phyloP scores from a whole-genome alignment of 2,329 filamentous ascomycete genomes.

The Sclerotinia borealis region DNA sequence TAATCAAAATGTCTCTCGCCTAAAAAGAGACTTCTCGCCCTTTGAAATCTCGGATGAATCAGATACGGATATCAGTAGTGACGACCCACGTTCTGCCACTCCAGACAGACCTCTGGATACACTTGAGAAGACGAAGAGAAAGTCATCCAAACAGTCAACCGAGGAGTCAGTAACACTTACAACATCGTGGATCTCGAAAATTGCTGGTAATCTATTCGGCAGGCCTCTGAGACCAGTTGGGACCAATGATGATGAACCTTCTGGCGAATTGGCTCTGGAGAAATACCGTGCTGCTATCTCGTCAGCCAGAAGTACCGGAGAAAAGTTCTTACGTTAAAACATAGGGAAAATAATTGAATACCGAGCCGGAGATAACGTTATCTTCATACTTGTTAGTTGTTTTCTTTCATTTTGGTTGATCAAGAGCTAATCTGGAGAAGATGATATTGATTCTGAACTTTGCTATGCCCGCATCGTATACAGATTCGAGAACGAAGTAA shows the following conservation, averaged over 20 bases:
- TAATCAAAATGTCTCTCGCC: not conserved
- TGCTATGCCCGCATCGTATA: not conserved
- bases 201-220: not conserved
- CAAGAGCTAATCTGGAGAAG: not conserved
- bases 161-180: not conserved
- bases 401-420: not conserved
- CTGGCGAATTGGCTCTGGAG: too few species aligned
- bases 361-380: not conserved
- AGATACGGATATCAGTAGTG: not conserved
- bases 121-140: not conserved
- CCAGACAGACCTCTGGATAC: not conserved
- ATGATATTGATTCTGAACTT: not conserved
- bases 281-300: not conserved
- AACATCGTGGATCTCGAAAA: not conserved
- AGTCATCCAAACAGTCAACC: too few species aligned
- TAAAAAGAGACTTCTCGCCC: not conserved
- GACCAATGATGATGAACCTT: not conserved
- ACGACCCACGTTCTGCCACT: not conserved
- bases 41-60: not conserved
- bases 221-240: not conserved
- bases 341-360: not conserved
- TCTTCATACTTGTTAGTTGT: not conserved
- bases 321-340: not conserved
- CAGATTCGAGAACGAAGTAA: not conserved
- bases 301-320: not conserved